Conservation (phyloP, 495 filamentous ascomycete species). For the Aspergillus nanangensis region DNA sequence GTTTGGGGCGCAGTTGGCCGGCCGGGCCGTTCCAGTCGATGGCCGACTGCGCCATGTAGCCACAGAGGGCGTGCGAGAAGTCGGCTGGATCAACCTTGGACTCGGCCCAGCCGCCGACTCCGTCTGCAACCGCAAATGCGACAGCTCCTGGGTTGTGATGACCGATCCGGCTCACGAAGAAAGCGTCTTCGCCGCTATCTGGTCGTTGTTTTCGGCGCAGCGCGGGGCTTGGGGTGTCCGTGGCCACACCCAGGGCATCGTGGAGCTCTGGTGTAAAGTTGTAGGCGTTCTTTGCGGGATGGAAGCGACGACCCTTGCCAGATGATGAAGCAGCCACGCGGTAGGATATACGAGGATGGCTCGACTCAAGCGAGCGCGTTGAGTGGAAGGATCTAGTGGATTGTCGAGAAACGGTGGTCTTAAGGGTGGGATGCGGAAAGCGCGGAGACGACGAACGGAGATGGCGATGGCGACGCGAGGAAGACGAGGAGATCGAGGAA, state of each 20-base stretch:
- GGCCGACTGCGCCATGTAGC: slow-evolving; percentile 78
- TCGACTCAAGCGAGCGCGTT: slow-evolving; percentile 14
- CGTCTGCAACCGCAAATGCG: slow-evolving; percentile 87
- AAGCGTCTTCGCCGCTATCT: slow-evolving; percentile 89
- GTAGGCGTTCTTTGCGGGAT: slow-evolving; percentile 66
- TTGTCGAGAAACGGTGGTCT: too few species aligned
- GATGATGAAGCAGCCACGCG: slow-evolving; percentile 56
- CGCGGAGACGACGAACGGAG: slow-evolving; percentile 3
- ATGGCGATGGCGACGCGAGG: slow-evolving; percentile 7
- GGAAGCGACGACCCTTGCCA: slow-evolving; percentile 71
- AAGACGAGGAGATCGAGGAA: slow-evolving; percentile 8
- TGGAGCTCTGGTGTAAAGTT: slow-evolving; percentile 64
- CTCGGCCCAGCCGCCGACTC: slow-evolving; percentile 92
- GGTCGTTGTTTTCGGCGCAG: slow-evolving; percentile 46
- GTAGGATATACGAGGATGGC: slow-evolving; percentile 36
- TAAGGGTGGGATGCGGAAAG: slow-evolving; percentile 1
- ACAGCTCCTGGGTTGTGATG: slow-evolving; percentile 41
- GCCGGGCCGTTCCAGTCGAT: slow-evolving; percentile 38
- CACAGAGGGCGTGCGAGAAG: slow-evolving; percentile 92
- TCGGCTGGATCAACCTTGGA: slow-evolving; percentile 88
- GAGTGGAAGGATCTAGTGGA: slow-evolving; percentile 26
- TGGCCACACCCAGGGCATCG: slow-evolving; percentile 47
- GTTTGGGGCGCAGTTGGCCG: slow-evolving; percentile 54
- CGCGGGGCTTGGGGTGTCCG: slow-evolving; percentile 34
- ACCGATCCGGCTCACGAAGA: slow-evolving; percentile 79